Conservation (phyloP, 345 rosid genomes). For the Populus simonii region DNA sequence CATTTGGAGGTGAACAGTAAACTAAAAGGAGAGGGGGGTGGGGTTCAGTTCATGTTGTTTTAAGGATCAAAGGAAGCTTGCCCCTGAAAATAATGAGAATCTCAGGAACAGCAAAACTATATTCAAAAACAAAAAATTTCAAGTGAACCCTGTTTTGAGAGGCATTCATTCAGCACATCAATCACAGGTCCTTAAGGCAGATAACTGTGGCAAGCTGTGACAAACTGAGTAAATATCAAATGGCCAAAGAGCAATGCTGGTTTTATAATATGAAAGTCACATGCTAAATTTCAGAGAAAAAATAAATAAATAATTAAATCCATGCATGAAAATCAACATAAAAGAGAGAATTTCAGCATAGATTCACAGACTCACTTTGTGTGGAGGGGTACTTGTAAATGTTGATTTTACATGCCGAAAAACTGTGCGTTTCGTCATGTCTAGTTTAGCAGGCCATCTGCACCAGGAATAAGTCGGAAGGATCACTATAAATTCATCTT, state of each 20-base stretch:
- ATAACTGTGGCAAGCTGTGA: neutral
- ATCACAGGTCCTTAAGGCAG: neutral
- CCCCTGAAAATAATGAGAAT: neutral
- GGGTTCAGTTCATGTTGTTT: neutral
- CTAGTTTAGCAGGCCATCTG: slow-evolving; percentile 94
- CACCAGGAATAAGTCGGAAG: slow-evolving; percentile 26
- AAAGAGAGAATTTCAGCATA: neutral
- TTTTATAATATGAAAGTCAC: neutral
- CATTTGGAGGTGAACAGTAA: neutral
- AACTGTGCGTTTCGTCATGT: slow-evolving; percentile 93
- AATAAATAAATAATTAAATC: neutral
- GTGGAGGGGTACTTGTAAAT: slow-evolving; percentile 67
- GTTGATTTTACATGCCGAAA: slow-evolving; percentile 75
- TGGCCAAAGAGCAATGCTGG: neutral
- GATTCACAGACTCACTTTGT: slow-evolving; percentile 53
- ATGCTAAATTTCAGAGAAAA: neutral
- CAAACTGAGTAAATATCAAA: neutral
- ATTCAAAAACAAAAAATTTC: neutral
- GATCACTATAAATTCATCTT: neutral
- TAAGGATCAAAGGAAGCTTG: neutral
- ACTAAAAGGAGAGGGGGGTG: neutral
- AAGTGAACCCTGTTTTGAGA: neutral
- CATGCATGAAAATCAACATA: neutral
- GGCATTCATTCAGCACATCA: neutral
- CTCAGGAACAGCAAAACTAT: neutral